Conservation (phyloP, 2,329 filamentous ascomycete genomes). For the Cladophialophora exuberans region DNA sequence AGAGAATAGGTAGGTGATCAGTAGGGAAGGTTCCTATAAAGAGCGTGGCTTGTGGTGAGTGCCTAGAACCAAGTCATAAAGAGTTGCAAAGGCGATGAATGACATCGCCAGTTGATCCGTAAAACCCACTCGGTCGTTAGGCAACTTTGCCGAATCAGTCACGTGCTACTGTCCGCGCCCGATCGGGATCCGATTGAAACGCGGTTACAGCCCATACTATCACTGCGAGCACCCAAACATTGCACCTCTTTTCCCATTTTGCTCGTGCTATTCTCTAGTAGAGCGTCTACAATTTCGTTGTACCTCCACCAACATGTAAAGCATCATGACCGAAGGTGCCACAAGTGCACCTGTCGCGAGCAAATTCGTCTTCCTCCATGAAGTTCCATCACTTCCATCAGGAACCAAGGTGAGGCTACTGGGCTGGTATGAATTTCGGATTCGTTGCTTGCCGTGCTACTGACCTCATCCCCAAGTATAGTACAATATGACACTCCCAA, state of each 20-base stretch:
- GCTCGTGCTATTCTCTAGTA: too few relatives aligned
- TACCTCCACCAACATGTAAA: background rate
- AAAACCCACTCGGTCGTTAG: background rate
- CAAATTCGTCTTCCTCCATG: slow-evolving; percentile 65
- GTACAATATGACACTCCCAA: slow-evolving; percentile 59
- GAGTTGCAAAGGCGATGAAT: slow-evolving; percentile 7
- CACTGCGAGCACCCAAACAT: too few relatives aligned
- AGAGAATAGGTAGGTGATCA: background rate
- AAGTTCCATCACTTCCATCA: slow-evolving; percentile 55
- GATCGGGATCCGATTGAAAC: too few relatives aligned
- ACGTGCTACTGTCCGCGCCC: slow-evolving; percentile 1
- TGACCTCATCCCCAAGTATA: slow-evolving; percentile 38
- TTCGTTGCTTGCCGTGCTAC: slow-evolving; percentile 8
- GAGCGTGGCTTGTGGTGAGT: slow-evolving; percentile 1
- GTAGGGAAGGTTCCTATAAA: background rate
- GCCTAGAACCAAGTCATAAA: slow-evolving; percentile 5
- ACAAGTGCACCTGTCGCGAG: slow-evolving; percentile 54
- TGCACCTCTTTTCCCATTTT: too few relatives aligned
- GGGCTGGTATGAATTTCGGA: slow-evolving; percentile 70
- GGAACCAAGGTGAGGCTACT: slow-evolving; percentile 87
- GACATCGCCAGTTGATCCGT: slow-evolving; percentile 5
- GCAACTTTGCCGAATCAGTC: slow-evolving; percentile 18
- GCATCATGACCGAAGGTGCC: slow-evolving; percentile 15
- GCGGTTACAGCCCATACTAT: too few relatives aligned
- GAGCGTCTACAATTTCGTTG: background rate